Conservation (phyloP, 192 early-diverging fungal species). For the Entomortierella parvispora region DNA sequence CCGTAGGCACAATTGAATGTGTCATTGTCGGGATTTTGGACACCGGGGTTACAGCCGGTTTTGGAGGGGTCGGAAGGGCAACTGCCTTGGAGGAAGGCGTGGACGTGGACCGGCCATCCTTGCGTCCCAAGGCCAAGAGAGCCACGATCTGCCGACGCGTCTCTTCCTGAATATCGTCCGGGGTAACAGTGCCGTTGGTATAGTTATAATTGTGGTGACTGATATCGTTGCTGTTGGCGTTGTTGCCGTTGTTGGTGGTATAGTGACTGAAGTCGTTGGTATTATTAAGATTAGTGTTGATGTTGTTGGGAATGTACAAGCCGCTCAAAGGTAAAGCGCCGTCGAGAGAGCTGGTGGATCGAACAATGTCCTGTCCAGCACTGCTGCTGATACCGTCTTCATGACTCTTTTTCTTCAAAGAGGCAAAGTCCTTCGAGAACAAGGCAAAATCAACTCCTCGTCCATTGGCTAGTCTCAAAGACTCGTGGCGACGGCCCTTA, state of each 20-base stretch:
- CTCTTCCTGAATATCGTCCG: conserved; percentile 8
- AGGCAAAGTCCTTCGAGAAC: not conserved
- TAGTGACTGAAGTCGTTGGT: no score
- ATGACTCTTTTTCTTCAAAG: not conserved
- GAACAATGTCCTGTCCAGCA: not conserved
- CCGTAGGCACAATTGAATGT: not conserved
- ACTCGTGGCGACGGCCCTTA: not conserved
- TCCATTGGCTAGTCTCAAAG: conserved; percentile 33
- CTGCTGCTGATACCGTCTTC: not conserved
- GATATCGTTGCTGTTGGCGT: no score
- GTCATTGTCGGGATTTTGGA: no score
- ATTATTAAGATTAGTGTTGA: no score
- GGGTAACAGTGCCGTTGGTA: not conserved
- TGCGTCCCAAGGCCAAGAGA: conserved; percentile 28
- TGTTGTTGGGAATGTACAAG: not conserved
- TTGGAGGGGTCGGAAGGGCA: not conserved
- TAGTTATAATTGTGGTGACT: no score
- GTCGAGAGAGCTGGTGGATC: not conserved
- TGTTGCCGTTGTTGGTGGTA: no score
- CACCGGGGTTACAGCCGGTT: no score
- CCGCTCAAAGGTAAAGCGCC: conserved; percentile 2
- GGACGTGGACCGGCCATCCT: not conserved
- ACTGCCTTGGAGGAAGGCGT: not conserved
- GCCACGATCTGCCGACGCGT: conserved; percentile 27
- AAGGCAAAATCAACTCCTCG: conserved; percentile 17